These are phyloP conservation scores for Edhazardia aedis DNA, from an alignment of 371 early-diverging fungal species.

Conservation along the genomic window DNA sequence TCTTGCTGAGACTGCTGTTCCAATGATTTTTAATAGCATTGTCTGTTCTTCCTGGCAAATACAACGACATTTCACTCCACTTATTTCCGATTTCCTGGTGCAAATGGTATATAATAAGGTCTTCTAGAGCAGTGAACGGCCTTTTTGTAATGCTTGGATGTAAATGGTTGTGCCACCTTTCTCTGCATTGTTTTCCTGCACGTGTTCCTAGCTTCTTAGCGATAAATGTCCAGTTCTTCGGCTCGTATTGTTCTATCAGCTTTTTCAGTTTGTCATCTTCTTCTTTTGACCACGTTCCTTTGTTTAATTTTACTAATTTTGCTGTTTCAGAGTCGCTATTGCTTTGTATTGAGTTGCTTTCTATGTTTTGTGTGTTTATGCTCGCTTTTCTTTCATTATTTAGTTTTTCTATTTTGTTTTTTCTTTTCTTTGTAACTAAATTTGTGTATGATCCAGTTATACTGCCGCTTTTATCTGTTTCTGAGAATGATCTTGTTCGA, in stretches of 20 bases:
- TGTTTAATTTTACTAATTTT: background rate
- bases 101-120: constrained; percentile 27
- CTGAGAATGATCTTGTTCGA: too few relatives aligned
- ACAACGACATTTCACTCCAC: constrained; percentile 45
- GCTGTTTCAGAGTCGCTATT: background rate
- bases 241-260: constrained; percentile 33
- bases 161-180: constrained; percentile 48
- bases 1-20: constrained; percentile 19
- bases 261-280: constrained; percentile 38
- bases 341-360: too few relatives aligned
- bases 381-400: too few relatives aligned
- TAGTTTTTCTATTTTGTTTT: too few relatives aligned
- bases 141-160: constrained; percentile 44
- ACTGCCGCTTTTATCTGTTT: too few relatives aligned
- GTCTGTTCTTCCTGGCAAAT: constrained; percentile 47
- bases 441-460: too few relatives aligned
- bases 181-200: constrained; percentile 48
- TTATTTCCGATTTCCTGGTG: constrained; percentile 44
- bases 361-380: too few relatives aligned
- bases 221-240: constrained; percentile 46
- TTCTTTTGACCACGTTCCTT: constrained; percentile 1
- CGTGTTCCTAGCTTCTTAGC: constrained; percentile 38
- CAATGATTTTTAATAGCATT: constrained; percentile 48
- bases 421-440: too few relatives aligned
- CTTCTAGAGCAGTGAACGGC: constrained; percentile 43